These are phyloP conservation scores for Venturia carpophila DNA, from an alignment of 2,329 filamentous ascomycete genomes.

Conservation along the genomic window DNA sequence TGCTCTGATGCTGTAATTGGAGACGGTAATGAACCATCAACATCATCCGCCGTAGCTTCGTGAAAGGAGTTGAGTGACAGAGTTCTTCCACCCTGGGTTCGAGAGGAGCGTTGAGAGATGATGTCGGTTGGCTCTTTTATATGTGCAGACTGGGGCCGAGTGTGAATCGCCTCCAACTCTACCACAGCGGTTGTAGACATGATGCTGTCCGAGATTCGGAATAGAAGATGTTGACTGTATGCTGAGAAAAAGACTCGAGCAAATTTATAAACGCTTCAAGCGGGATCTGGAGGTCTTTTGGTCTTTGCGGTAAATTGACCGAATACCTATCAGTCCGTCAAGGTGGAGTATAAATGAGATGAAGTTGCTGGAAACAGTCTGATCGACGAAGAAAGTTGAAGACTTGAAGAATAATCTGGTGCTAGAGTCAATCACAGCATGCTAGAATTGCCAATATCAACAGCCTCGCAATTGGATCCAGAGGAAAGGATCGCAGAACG, in stretches of 20 bases:
- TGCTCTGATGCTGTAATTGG: constrained; percentile 38
- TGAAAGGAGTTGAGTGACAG: constrained; percentile 6
- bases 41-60: not conserved
- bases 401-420: not conserved
- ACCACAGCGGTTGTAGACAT: constrained; percentile 11
- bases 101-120: not conserved
- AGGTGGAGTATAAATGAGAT: not conserved
- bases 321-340: not conserved
- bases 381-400: not conserved
- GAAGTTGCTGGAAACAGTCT: not conserved
- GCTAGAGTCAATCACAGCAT: not conserved
- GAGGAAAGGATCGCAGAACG: not conserved
- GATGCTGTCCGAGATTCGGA: not conserved
- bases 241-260: not conserved
- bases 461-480: not conserved
- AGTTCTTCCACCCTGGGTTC: not conserved
- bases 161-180: not conserved
- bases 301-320: too few species aligned
- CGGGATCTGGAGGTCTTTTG: not conserved
- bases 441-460: not conserved
- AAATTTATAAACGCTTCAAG: not conserved
- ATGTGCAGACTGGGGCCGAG: not conserved
- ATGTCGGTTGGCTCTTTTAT: not conserved
- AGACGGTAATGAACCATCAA: constrained; percentile 32
- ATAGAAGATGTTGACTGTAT: not conserved